phyloP scores from a whole-genome alignment of 495 filamentous ascomycete species.

The Trichoderma parareesei region DNA sequence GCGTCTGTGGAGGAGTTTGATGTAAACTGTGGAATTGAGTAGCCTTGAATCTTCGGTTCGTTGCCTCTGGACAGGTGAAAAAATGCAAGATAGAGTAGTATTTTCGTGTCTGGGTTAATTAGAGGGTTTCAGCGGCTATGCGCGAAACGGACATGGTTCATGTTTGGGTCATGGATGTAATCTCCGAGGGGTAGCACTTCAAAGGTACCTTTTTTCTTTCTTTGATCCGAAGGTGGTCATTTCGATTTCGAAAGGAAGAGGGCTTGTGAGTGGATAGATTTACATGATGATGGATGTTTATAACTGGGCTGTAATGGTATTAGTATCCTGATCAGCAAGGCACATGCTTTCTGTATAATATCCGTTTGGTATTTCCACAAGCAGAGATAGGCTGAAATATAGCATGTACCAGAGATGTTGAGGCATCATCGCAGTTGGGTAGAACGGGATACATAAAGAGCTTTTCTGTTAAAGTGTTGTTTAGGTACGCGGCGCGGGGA shows the following conservation, averaged over 20 bases:
- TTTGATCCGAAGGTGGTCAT: neutral
- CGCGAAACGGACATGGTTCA: neutral
- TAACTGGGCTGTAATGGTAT: too few species aligned
- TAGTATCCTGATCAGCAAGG: too few species aligned
- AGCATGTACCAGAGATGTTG: too few species aligned
- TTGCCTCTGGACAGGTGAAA: neutral
- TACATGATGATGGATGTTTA: too few species aligned
- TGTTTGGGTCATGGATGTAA: neutral
- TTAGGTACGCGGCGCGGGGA: neutral
- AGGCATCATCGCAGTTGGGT: too few species aligned
- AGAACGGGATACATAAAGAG: too few species aligned
- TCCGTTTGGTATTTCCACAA: too few species aligned
- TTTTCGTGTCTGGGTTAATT: neutral
- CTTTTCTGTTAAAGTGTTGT: too few species aligned
- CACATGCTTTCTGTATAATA: too few species aligned
- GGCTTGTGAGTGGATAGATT: too few species aligned
- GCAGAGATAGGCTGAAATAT: too few species aligned
- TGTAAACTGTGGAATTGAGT: neutral
- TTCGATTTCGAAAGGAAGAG: too few species aligned
- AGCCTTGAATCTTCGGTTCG: neutral
- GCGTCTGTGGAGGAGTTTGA: neutral
- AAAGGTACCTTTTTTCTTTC: neutral
- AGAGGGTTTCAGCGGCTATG: neutral
- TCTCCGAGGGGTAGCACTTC: neutral
- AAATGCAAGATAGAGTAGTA: neutral